phyloP scores from a whole-genome alignment of 495 filamentous ascomycete genomes.

The Xylaria flabelliformis region DNA sequence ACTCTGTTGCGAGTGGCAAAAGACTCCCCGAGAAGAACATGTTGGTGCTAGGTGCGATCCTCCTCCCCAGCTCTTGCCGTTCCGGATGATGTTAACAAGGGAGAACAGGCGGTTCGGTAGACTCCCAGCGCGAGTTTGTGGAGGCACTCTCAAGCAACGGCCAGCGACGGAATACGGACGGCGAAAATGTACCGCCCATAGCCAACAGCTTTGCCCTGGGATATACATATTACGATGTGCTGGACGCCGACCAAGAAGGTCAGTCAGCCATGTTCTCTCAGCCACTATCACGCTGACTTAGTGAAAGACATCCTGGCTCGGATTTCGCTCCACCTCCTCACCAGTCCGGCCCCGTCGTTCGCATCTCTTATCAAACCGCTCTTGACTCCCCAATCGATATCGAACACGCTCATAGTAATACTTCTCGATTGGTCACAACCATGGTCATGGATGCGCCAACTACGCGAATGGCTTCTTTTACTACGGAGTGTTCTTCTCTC shows the following conservation, averaged over 20 bases:
- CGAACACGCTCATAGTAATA: conserved; percentile 86
- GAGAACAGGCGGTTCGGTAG: conserved; percentile 77
- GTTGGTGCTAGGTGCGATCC: conserved; percentile 74
- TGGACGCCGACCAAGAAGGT: conserved; percentile 96
- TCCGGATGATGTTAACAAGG: conserved; percentile 35
- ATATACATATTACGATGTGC: conserved; percentile 93
- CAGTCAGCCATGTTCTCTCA: conserved; percentile 26
- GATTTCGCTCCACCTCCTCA: conserved; percentile 87
- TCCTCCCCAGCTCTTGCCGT: conserved; percentile 19
- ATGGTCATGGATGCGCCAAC: conserved; percentile 88
- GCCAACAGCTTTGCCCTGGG: conserved; percentile 93
- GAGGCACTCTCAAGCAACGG: conserved; percentile 75
- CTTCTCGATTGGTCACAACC: conserved; percentile 92
- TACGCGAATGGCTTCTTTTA: conserved; percentile 86
- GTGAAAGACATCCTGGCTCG: conserved; percentile 82
- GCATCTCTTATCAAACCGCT: conserved; percentile 83
- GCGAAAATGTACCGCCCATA: conserved; percentile 76
- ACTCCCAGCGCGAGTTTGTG: conserved; percentile 88
- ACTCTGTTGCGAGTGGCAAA: conserved; percentile 88
- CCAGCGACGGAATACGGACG: conserved; percentile 60
- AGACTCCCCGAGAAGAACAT: conserved; percentile 91
- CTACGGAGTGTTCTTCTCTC: conserved; percentile 75
- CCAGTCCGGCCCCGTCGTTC: conserved; percentile 81
- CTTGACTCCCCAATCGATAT: conserved; percentile 82
- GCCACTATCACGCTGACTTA: conserved; percentile 19